A percentile compares a stretch with the other conserved stretches of the same genome.
Evolutionary conservation across 345 rosid species (phyloP).

Genomic region (Iberis pinnata): DNA sequence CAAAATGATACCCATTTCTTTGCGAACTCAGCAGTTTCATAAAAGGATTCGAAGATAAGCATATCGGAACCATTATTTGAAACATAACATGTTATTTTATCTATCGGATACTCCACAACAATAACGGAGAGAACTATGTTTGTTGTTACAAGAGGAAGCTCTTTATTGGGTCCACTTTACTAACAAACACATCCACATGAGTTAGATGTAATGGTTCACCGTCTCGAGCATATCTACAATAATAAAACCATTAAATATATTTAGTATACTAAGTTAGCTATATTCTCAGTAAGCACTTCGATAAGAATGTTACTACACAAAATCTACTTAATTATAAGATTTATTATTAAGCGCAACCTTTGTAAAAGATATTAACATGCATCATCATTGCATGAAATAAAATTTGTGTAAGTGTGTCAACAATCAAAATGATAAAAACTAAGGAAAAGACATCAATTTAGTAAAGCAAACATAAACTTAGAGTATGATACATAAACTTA

Average conservation of each 20-base stretch:
- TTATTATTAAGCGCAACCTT: background rate
- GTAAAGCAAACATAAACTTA: background rate
- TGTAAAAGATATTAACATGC: no score
- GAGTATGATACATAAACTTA: slow-evolving; percentile 8
- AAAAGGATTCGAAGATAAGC: slow-evolving; percentile 96
- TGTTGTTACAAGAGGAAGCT: slow-evolving; percentile 94
- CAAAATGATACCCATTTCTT: slow-evolving; percentile 99
- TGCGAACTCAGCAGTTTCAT: slow-evolving; percentile 98
- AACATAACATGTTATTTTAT: slow-evolving; percentile 98
- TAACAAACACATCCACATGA: slow-evolving; percentile 95
- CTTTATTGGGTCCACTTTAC: slow-evolving; percentile 99
- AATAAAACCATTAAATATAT: slow-evolving; percentile 5
- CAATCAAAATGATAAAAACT: no score
- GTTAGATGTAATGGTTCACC: slow-evolving; percentile 95
- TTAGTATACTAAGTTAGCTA: slow-evolving; percentile 1
- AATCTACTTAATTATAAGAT: background rate
- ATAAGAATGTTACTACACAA: slow-evolving; percentile 6
- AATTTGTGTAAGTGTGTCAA: no score
- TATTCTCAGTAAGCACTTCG: background rate
- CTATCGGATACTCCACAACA: slow-evolving; percentile 96
- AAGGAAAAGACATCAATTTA: background rate
- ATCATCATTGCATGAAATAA: no score
- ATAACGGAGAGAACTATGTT: slow-evolving; percentile 97
- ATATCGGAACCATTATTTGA: slow-evolving; percentile 99
- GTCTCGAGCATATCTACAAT: slow-evolving; percentile 81